These are phyloP conservation scores for Ogataea ramenticola DNA, from an alignment of 805 yeast species.

Conservation along the genomic window DNA sequence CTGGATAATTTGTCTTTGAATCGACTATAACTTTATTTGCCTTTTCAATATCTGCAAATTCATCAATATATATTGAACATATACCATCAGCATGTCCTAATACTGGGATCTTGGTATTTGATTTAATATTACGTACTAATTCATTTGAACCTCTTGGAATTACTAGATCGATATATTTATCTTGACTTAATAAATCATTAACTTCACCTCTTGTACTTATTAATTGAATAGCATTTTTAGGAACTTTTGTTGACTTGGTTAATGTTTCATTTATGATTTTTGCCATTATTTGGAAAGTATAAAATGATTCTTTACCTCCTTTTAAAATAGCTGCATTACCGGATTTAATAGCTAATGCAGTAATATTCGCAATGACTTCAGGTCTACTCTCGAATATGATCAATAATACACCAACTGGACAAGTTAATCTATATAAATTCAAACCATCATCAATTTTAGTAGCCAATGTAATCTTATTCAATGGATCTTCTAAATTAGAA, in stretches of 20 bases:
- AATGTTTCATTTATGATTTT: constrained; percentile 58
- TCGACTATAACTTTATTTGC: constrained; percentile 74
- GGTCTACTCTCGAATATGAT: constrained; percentile 96
- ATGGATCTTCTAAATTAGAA: constrained; percentile 82
- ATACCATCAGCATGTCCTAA: constrained; percentile 98
- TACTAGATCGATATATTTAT: constrained; percentile 85
- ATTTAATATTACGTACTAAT: constrained; percentile 79
- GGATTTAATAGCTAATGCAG: constrained; percentile 91
- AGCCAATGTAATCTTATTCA: constrained; percentile 81
- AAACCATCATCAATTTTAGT: constrained; percentile 86
- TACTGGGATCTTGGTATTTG: constrained; percentile 89
- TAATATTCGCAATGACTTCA: constrained; percentile 95
- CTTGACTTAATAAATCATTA: constrained; percentile 75
- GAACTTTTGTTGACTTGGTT: constrained; percentile 56
- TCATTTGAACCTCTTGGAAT: constrained; percentile 98
- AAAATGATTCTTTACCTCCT: constrained; percentile 91
- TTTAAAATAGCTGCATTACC: constrained; percentile 95
- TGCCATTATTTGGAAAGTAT: constrained; percentile 82
- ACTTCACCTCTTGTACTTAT: constrained; percentile 89
- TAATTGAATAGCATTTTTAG: constrained; percentile 75
- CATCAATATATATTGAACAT: constrained; percentile 81
- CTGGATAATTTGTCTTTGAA: constrained; percentile 93
- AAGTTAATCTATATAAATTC: constrained; percentile 71
- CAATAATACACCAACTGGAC: constrained; percentile 90
- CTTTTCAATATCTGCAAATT: constrained; percentile 67